Evolutionary conservation across 805 yeast species (phyloP).

Genomic region (Schizosaccharomyces osmophilus): DNA sequence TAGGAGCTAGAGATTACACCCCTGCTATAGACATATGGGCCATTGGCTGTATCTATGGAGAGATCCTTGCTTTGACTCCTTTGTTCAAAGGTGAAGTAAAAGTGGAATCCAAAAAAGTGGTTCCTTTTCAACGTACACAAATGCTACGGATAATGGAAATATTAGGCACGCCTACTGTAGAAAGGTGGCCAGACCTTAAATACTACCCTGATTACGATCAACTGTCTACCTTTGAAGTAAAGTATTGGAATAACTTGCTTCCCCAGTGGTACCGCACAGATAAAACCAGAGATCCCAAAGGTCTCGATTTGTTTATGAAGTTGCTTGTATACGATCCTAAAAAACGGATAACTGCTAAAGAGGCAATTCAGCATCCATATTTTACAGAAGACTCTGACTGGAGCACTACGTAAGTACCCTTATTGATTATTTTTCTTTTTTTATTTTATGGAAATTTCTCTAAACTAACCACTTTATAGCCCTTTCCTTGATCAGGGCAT

Average conservation of each 20-base stretch:
- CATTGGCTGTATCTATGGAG: constrained; percentile 80
- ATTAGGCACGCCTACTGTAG: constrained; percentile 51
- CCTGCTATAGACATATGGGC: constrained; percentile 91
- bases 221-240: background rate
- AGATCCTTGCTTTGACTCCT: constrained; percentile 66
- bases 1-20: constrained; percentile 74
- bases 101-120: constrained; percentile 47
- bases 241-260: background rate
- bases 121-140: constrained; percentile 87
- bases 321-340: constrained; percentile 50
- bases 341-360: constrained; percentile 46
- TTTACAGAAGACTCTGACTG: constrained; percentile 15
- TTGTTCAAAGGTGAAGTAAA: constrained; percentile 94
- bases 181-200: background rate
- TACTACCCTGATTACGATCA: background rate
- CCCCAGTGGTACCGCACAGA: background rate
- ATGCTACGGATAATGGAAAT: constrained; percentile 74
- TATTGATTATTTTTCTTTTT: background rate
- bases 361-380: constrained; percentile 67
- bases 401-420: background rate
- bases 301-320: constrained; percentile 35
- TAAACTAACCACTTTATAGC: background rate
- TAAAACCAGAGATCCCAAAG: background rate
- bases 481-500: background rate
- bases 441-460: background rate